Evolutionary conservation across 345 rosid species (phyloP), one percentile per base, ranked within the genome.

Genomic region (Brassica cretica): DNA sequence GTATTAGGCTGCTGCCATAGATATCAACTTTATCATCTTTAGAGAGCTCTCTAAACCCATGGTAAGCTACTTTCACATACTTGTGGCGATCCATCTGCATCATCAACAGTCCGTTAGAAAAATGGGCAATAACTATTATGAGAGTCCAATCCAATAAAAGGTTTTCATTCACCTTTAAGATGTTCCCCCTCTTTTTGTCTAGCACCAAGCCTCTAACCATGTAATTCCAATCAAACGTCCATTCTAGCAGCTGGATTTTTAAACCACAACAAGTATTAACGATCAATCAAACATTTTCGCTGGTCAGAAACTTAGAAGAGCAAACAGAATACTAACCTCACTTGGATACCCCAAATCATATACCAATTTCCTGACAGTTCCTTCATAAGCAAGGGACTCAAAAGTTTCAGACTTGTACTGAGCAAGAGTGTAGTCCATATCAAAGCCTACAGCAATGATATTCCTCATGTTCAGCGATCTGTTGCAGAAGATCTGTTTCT

Each of bases 171-270:
- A 89, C 99, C 97, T 95, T 95, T 83, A 95, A 85, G 83, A 95
- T 95, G 84, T 95, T 95, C 83, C 99, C 99, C 76, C 97, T 88
- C 88, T 86, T 93, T 88, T 91, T 95, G 81, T 95, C 99, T 41
- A 95, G 90, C 77, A 95, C 98, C 89, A 95, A 77, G 56, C 99
- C 99, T 84, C 99, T 86, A 58, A 95, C 98, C 99, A 95, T 95
- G 85, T 95, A 91, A 21, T 84, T 90, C 94, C 96, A 90, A 78
- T 93, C 97, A 85, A 95, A 95, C 53, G 86, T 84, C 99, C 97
- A 93, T 25, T 71, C 82, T 21, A 95, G 84, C 80, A 95, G 78
- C 99, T 95, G 86, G 10, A 53, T 5, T 18, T 1, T 27, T 49
- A 4, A 0, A 72, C 35, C 51, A 60, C 18, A 37, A 0, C 3